Evolutionary conservation across 495 filamentous ascomycete species (phyloP).

Genomic region (Mytilinidion resinicola): DNA sequence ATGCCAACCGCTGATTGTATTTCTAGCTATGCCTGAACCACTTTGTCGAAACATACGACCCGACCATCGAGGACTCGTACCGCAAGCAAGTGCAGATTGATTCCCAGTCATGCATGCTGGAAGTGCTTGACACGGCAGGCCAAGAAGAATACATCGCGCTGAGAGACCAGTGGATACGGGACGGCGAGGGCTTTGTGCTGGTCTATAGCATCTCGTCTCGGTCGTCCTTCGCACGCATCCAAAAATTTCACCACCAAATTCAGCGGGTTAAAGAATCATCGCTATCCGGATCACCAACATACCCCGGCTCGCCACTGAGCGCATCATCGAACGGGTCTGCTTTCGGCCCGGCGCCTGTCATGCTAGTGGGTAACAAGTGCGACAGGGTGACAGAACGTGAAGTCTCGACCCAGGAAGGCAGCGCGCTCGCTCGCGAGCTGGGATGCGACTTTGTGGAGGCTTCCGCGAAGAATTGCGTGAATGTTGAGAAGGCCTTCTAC

Average conservation of each 20-base stretch:
- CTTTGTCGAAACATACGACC: constrained; percentile 87
- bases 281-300: constrained; percentile 61
- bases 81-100: constrained; percentile 98
- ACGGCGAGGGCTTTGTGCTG: constrained; percentile 94
- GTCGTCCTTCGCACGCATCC: constrained; percentile 89
- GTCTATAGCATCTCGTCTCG: constrained; percentile 98
- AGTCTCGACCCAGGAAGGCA: constrained; percentile 93
- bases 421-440: constrained; percentile 81
- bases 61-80: constrained; percentile 95
- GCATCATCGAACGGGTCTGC: constrained; percentile 53
- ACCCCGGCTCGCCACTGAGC: constrained; percentile 63
- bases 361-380: constrained; percentile 98
- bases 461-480: constrained; percentile 98
- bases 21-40: constrained; percentile 67
- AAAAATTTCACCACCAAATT: constrained; percentile 92
- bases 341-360: constrained; percentile 74
- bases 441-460: constrained; percentile 98
- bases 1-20: background rate
- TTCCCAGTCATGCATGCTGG: constrained; percentile 93
- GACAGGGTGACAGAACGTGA: constrained; percentile 92
- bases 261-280: constrained; percentile 94
- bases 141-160: constrained; percentile 98
- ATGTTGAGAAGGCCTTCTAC: constrained; percentile 98
- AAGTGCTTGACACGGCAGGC: constrained; percentile 97
- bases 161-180: constrained; percentile 96